A percentile compares a stretch with the other conserved stretches of the same genome.
Evolutionary conservation across 768 basidiomycete species (phyloP).

Genomic region (Russula sp.): DNA sequence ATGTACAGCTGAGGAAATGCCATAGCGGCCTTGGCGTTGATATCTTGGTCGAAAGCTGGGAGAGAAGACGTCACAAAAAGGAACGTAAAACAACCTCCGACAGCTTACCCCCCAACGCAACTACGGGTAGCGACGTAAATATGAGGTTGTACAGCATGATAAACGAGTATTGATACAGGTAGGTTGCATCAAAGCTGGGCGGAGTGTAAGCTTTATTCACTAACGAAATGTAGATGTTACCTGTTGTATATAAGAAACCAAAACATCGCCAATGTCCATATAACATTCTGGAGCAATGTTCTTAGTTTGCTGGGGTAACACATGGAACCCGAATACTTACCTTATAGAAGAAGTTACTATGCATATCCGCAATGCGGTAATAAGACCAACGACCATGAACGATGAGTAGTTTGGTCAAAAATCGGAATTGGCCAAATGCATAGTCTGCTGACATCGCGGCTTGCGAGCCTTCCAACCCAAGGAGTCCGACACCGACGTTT

Average conservation of each 20-base stretch:
- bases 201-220: conserved; percentile 28
- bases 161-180: conserved; percentile 93
- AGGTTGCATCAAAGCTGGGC: conserved; percentile 86
- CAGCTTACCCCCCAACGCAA: conserved; percentile 75
- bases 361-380: conserved; percentile 94
- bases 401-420: conserved; percentile 83
- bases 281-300: conserved; percentile 59
- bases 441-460: conserved; percentile 99
- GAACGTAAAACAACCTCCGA: not conserved
- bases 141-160: conserved; percentile 86
- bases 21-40: conserved; percentile 83
- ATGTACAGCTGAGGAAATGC: conserved; percentile 96
- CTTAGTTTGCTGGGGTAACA: conserved; percentile 17
- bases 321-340: conserved; percentile 40
- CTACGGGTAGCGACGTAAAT: conserved; percentile 93
- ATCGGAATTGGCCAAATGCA: conserved; percentile 96
- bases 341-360: conserved; percentile 98
- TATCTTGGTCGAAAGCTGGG: conserved; percentile 90
- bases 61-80: conserved; percentile 20
- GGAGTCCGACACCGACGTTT: conserved; percentile 93
- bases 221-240: conserved; percentile 42
- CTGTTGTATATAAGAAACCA: conserved; percentile 90
- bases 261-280: conserved; percentile 92
- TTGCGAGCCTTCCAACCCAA: conserved; percentile 94
- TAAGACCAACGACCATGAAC: conserved; percentile 98